Evolutionary conservation across 768 basidiomycete species (phyloP).

Genomic region (Boletus tomentosulus): DNA sequence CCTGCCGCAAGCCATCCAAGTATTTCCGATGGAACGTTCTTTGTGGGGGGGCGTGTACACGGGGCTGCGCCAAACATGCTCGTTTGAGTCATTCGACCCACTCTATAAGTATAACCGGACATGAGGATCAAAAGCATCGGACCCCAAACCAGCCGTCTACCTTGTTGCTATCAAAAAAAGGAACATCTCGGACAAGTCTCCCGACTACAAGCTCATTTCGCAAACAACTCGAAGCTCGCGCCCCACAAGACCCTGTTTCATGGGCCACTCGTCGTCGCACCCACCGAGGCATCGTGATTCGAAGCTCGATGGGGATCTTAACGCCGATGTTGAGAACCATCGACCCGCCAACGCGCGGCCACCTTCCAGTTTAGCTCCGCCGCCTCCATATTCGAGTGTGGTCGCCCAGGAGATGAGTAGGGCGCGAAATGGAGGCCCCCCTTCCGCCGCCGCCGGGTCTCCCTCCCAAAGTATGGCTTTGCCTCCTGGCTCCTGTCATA

Average conservation of each 20-base stretch:
- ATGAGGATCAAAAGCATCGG: neutral
- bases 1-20: neutral
- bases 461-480: conserved; percentile 17
- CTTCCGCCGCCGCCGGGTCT: conserved; percentile 4
- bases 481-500: conserved; percentile 17
- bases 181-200: no score
- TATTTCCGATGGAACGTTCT: neutral
- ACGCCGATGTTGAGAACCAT: neutral
- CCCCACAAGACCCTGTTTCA: conserved; percentile 3
- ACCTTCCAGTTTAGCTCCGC: conserved; percentile 7
- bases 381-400: conserved; percentile 24
- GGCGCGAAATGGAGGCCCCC: neutral
- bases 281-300: neutral
- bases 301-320: neutral
- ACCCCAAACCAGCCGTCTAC: no score
- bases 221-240: no score
- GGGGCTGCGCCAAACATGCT: neutral
- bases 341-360: conserved; percentile 1
- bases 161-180: no score
- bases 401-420: conserved; percentile 6
- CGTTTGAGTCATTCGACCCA: neutral
- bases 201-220: no score
- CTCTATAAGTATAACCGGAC: neutral
- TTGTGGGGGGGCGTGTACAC: neutral
- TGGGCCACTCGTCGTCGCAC: conserved; percentile 13